phyloP scores from a whole-genome alignment of 345 rosid species.

The Lenwebbia sp. region DNA sequence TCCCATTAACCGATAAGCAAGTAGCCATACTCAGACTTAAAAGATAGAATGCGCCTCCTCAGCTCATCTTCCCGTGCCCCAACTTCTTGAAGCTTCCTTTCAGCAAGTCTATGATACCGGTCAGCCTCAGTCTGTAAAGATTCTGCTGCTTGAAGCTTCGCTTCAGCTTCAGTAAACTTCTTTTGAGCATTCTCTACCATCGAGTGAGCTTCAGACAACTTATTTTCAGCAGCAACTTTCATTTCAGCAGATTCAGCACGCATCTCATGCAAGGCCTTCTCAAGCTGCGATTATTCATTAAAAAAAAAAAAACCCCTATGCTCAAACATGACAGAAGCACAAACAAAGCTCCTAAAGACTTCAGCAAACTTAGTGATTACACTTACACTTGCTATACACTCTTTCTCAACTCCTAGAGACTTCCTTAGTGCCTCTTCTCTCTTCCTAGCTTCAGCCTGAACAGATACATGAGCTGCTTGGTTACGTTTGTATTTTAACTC shows the following conservation, averaged over 20 bases:
- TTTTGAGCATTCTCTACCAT: conserved; percentile 68
- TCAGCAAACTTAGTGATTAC: neutral
- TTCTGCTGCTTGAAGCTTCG: conserved; percentile 57
- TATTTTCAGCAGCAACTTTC: conserved; percentile 67
- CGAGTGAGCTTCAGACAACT: conserved; percentile 49
- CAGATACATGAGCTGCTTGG: conserved; percentile 54
- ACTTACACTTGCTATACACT: conserved; percentile 85
- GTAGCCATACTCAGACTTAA: conserved; percentile 66
- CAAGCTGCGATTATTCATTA: conserved; percentile 36
- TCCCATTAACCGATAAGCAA: neutral
- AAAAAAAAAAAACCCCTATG: neutral
- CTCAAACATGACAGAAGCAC: neutral
- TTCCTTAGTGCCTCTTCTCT: conserved; percentile 78
- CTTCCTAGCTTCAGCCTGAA: conserved; percentile 60
- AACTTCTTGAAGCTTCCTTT: conserved; percentile 80
- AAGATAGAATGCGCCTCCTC: conserved; percentile 40
- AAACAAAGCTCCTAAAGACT: neutral
- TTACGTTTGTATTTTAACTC: conserved; percentile 51
- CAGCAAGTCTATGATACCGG: conserved; percentile 58
- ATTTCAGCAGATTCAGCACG: conserved; percentile 90
- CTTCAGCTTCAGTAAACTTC: conserved; percentile 53
- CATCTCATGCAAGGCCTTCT: conserved; percentile 92
- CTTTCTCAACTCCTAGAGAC: conserved; percentile 75
- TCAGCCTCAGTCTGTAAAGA: conserved; percentile 65
- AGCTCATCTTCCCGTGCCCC: conserved; percentile 85